phyloP scores from a whole-genome alignment of 2,329 filamentous ascomycete species.

The Xylaria sp. region DNA sequence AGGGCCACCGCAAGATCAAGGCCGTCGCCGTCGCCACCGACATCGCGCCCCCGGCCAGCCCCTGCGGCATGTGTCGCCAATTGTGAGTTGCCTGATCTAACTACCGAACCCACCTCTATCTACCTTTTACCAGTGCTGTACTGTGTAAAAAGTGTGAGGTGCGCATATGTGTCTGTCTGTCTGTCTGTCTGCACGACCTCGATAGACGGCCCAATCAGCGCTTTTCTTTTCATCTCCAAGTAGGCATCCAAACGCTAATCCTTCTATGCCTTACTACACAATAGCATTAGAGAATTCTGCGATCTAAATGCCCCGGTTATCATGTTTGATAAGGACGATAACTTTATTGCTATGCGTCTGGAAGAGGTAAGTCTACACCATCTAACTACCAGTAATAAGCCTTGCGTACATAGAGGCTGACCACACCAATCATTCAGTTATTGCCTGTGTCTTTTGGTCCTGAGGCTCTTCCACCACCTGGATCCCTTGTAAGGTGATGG shows the following conservation, averaged over 20 bases:
- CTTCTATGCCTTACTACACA: neutral
- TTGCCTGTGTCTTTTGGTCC: conserved; percentile 76
- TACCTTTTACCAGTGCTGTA: neutral
- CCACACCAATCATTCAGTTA: conserved; percentile 58
- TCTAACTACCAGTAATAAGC: neutral
- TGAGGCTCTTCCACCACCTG: conserved; percentile 62
- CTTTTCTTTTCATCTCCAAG: conserved; percentile 1
- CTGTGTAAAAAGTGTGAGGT: too few species aligned
- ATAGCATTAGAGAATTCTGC: conserved; percentile 81
- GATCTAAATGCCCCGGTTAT: conserved; percentile 77
- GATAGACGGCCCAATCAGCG: conserved; percentile 6
- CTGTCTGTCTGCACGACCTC: neutral
- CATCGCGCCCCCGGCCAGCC: conserved; percentile 74
- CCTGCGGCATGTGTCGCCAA: conserved; percentile 96
- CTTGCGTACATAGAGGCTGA: conserved; percentile 16
- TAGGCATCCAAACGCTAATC: conserved; percentile 13
- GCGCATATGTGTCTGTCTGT: neutral
- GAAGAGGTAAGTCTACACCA: conserved; percentile 66
- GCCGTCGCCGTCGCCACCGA: conserved; percentile 90
- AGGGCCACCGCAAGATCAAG: conserved; percentile 69
- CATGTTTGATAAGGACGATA: conserved; percentile 89
- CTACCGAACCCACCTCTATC: neutral
- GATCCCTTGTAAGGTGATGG: conserved; percentile 32
- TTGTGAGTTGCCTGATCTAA: conserved; percentile 67
- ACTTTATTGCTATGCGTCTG: conserved; percentile 76